phyloP scores from a whole-genome alignment of 208 protist species.

The Wallacemonas sp. region DNA sequence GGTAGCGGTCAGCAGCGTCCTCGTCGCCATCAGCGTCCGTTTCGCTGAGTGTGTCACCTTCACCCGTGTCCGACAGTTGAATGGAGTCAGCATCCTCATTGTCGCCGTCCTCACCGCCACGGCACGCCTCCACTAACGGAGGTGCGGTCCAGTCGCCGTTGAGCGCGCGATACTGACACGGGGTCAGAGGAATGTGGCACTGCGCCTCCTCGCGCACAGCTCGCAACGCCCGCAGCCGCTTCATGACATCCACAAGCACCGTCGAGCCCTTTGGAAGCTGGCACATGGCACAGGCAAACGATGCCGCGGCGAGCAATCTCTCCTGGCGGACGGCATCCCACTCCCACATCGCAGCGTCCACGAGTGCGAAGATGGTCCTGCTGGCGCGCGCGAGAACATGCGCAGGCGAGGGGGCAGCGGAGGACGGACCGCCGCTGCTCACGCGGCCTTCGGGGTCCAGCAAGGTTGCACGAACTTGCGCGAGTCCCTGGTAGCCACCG shows the following conservation, averaged over 20 bases:
- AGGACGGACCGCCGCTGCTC: background rate
- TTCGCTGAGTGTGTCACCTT: too few relatives aligned
- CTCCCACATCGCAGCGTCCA: conserved; percentile 39
- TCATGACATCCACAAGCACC: conserved; percentile 32
- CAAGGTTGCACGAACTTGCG: conserved; percentile 9
- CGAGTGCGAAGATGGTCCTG: conserved; percentile 22
- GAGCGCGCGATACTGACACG: conserved; percentile 15
- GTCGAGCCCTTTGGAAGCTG: conserved; percentile 20
- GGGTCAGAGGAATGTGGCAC: conserved; percentile 26
- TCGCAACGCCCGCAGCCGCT: conserved; percentile 32
- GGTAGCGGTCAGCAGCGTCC: background rate
- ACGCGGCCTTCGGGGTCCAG: background rate
- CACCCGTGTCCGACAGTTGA: too few relatives aligned
- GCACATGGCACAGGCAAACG: conserved; percentile 27
- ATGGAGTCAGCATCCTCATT: conserved; percentile 18
- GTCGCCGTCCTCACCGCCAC: background rate
- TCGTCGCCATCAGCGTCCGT: background rate
- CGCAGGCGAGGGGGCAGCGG: background rate
- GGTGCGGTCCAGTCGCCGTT: background rate
- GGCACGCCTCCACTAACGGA: background rate
- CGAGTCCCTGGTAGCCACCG: conserved; percentile 26
- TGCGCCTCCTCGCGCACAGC: conserved; percentile 22
- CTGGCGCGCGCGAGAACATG: background rate
- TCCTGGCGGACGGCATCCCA: conserved; percentile 37
- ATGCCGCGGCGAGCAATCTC: conserved; percentile 34